These are phyloP conservation scores for Capsicum rhomboideum DNA, from an alignment of 257 asterid genomes.

Conservation along the genomic window DNA sequence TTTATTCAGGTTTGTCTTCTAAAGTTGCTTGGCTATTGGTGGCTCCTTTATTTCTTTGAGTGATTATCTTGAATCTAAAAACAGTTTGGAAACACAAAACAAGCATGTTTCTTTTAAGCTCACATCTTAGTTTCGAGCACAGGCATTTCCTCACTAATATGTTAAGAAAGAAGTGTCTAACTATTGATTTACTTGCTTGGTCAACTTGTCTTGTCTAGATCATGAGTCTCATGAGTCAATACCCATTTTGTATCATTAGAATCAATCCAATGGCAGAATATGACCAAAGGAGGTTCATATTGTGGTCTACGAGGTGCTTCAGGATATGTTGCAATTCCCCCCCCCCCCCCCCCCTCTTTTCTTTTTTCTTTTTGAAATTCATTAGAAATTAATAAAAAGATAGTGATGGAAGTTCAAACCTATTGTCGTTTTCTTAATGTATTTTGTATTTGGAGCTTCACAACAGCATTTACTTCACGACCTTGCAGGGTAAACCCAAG, in stretches of 20 bases:
- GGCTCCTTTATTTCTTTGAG: too few relatives aligned
- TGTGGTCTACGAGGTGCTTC: neutral
- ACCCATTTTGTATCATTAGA: neutral
- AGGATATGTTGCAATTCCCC: neutral
- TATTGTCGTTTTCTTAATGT: neutral
- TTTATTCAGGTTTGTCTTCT: too few relatives aligned
- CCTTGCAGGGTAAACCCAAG: slow-evolving; percentile 46
- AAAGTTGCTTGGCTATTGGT: too few relatives aligned
- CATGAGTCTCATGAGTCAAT: neutral
- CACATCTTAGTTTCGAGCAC: neutral
- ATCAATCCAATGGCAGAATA: neutral
- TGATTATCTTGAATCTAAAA: neutral
- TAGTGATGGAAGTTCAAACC: neutral
- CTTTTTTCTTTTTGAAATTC: neutral
- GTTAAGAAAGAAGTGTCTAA: neutral
- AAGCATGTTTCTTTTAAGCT: neutral
- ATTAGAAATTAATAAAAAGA: neutral
- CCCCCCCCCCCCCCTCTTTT: neutral
- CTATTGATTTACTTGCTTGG: neutral
- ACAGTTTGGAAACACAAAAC: neutral
- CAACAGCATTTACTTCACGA: neutral
- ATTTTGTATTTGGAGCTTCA: neutral
- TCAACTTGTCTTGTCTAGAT: neutral
- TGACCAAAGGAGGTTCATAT: neutral
- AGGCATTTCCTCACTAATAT: neutral